Conservation (phyloP, 2,329 filamentous ascomycete species). For the Madurella mycetomatis region DNA sequence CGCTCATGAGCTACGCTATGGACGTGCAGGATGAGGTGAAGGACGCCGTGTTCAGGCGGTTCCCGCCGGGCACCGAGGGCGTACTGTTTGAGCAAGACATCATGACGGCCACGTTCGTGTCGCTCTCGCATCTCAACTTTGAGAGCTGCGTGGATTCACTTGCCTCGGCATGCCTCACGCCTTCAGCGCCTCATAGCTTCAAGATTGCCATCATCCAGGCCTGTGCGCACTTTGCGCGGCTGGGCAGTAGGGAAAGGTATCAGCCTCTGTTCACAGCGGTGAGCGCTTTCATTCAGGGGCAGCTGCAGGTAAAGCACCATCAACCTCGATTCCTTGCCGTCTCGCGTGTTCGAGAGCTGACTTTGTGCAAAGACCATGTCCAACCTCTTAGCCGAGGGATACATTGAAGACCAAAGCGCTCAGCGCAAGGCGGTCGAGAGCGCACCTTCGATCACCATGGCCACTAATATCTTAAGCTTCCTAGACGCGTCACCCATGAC, state of each 20-base stretch:
- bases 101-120: constrained; percentile 64
- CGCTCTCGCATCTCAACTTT: constrained; percentile 57
- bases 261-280: constrained; percentile 51
- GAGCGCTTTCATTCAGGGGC: constrained; percentile 52
- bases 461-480: constrained; percentile 54
- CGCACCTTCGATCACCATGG: constrained; percentile 38
- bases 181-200: constrained; percentile 54
- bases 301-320: constrained; percentile 47
- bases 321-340: not conserved
- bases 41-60: constrained; percentile 59
- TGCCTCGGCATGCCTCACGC: constrained; percentile 51
- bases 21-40: constrained; percentile 66
- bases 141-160: constrained; percentile 55
- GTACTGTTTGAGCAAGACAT: constrained; percentile 57
- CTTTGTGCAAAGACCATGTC: constrained; percentile 34
- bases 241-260: constrained; percentile 46
- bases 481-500: constrained; percentile 50
- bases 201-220: constrained; percentile 60
- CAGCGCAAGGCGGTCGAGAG: constrained; percentile 39
- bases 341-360: constrained; percentile 4
- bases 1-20: constrained; percentile 61
- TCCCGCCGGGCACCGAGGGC: constrained; percentile 43
- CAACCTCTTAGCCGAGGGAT: constrained; percentile 35
- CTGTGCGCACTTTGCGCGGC: constrained; percentile 58
- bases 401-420: constrained; percentile 36